Percentiles rank a stretch among this genome's conserved stretches.
phyloP scores from a whole-genome alignment of 2,329 filamentous ascomycete species.

The Periconia macrospinosa region DNA sequence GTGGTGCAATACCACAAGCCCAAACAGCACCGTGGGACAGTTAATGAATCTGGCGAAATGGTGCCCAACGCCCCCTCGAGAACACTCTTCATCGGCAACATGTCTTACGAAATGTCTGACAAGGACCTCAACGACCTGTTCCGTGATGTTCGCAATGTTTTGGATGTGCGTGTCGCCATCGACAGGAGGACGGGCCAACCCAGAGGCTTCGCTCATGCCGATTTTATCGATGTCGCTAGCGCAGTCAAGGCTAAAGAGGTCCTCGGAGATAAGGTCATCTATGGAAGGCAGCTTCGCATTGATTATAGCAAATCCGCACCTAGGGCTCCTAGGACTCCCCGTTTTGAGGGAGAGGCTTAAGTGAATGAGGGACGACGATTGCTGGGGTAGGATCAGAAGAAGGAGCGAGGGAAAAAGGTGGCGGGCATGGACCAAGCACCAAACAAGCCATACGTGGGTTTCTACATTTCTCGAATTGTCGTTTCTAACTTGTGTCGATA shows the following conservation, averaged over 20 bases:
- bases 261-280: conserved; percentile 62
- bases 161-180: conserved; percentile 79
- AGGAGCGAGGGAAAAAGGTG: neutral
- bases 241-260: conserved; percentile 63
- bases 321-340: neutral
- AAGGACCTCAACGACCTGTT: conserved; percentile 80
- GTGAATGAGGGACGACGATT: neutral
- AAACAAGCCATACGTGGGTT: neutral
- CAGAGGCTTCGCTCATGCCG: conserved; percentile 81
- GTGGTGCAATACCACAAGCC: conserved; percentile 61
- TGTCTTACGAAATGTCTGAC: conserved; percentile 84
- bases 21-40: conserved; percentile 17
- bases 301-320: conserved; percentile 59
- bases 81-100: conserved; percentile 81
- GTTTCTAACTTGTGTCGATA: conserved; percentile 29
- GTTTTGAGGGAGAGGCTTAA: neutral
- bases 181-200: conserved; percentile 80
- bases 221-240: conserved; percentile 70
- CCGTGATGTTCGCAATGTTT: conserved; percentile 67
- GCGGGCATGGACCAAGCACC: neutral
- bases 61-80: conserved; percentile 55
- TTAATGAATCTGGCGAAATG: conserved; percentile 1
- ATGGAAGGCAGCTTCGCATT: conserved; percentile 66
- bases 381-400: neutral
- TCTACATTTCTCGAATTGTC: conserved; percentile 19